Percentiles rank a stretch among this genome's conserved stretches.
phyloP scores from a whole-genome alignment of 495 filamentous ascomycete species.

The Immersiella caudata region DNA sequence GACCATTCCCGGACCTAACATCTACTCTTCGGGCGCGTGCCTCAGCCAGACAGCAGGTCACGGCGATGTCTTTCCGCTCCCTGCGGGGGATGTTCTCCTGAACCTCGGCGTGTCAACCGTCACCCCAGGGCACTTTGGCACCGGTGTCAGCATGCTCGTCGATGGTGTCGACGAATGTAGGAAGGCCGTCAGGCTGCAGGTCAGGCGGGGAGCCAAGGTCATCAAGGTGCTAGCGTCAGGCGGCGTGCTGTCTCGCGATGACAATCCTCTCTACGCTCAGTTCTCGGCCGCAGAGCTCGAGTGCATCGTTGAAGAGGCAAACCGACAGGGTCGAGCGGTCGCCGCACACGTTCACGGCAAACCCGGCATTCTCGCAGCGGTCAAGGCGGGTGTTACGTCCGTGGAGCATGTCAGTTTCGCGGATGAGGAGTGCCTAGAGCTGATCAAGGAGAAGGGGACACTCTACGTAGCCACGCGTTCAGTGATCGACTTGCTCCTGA shows the following conservation, averaged over 20 bases:
- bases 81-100: conserved; percentile 40
- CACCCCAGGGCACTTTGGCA: conserved; percentile 33
- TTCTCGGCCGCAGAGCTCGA: conserved; percentile 55
- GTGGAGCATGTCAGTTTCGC: conserved; percentile 52
- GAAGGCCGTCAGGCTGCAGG: conserved; percentile 49
- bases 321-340: conserved; percentile 45
- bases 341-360: conserved; percentile 58
- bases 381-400: conserved; percentile 48
- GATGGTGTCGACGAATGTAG: conserved; percentile 55
- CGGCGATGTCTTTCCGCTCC: conserved; percentile 46
- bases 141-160: conserved; percentile 33
- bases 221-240: conserved; percentile 58
- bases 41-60: conserved; percentile 56
- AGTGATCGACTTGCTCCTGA: conserved; percentile 43
- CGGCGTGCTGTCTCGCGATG: conserved; percentile 49
- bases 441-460: conserved; percentile 50
- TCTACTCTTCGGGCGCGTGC: conserved; percentile 46
- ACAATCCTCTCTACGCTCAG: conserved; percentile 51
- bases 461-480: conserved; percentile 50
- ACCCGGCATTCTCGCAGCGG: conserved; percentile 52
- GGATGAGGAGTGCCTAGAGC: conserved; percentile 51
- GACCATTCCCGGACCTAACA: conserved; percentile 50
- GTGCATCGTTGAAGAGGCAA: conserved; percentile 53
- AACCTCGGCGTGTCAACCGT: conserved; percentile 29
- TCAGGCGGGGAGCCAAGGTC: conserved; percentile 52